phyloP scores from a whole-genome alignment of 768 basidiomycete genomes.

The Pisolithus tinctorius region DNA sequence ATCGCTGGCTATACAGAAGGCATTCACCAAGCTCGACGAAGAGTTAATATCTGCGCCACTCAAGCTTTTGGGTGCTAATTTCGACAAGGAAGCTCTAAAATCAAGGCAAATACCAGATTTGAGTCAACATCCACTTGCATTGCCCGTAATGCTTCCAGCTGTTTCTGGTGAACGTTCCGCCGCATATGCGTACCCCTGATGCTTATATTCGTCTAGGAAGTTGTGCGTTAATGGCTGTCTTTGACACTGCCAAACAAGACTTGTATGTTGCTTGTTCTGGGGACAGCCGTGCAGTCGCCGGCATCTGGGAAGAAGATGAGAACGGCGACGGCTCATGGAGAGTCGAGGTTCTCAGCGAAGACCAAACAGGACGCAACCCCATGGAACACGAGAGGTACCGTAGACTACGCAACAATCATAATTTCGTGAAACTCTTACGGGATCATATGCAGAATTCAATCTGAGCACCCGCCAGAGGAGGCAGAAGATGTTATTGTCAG shows the following conservation, averaged over 20 bases:
- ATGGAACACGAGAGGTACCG: slow-evolving; percentile 75
- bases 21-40: slow-evolving; percentile 79
- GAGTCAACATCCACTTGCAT: slow-evolving; percentile 62
- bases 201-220: slow-evolving; percentile 48
- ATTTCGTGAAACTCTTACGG: slow-evolving; percentile 1
- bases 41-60: slow-evolving; percentile 78
- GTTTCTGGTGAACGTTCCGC: slow-evolving; percentile 51
- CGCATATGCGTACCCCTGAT: neutral
- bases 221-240: slow-evolving; percentile 82
- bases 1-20: slow-evolving; percentile 61
- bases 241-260: slow-evolving; percentile 78
- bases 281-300: slow-evolving; percentile 93
- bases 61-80: slow-evolving; percentile 53
- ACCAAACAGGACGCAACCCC: slow-evolving; percentile 90
- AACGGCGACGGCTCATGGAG: slow-evolving; percentile 76
- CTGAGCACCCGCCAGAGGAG: slow-evolving; percentile 79
- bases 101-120: slow-evolving; percentile 54
- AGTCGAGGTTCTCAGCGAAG: slow-evolving; percentile 90
- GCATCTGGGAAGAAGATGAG: slow-evolving; percentile 69
- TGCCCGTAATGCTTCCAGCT: slow-evolving; percentile 75
- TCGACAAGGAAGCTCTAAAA: slow-evolving; percentile 46
- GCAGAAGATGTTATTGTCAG: slow-evolving; percentile 63
- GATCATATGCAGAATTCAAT: slow-evolving; percentile 50
- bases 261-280: slow-evolving; percentile 90
- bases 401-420: neutral